Evolutionary conservation across 306 rosid species (phyloP), one percentile per base, ranked within the genome.

Genomic region (Cicer arietinum): DNA sequence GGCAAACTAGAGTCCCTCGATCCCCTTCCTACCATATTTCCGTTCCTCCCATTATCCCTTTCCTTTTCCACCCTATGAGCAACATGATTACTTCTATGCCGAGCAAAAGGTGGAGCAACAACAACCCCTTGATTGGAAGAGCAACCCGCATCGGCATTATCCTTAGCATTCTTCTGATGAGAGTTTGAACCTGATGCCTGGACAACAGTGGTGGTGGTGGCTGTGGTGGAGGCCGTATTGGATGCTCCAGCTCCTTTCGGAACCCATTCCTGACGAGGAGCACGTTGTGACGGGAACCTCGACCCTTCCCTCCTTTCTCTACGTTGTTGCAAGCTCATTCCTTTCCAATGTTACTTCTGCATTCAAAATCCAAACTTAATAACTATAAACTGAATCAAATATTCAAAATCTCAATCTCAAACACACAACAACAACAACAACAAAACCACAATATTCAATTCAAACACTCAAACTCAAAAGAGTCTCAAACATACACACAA

Each of bases 271-370:
- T 81, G 91, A 8, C 89, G 88, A 76, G 84, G 51, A 68, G 66
- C 48, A 58, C 77, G 48, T 43, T 82, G 88, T 47, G 87, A 52
- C 10, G 87, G 82, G 44, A 54, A 46, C 82, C 87, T 85, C 7
- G 89, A 79, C 80, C 93, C 80, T 20, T 85, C 90, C 84, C 90
- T 88, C 7, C 91, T 77, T 66, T 84, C 96, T 72, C 70, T 82
- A 43, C 75, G 67, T 41, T 48, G 62, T 68, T 85, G 85, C 44
- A 58, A 76, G 77, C 88, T 88, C 96, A 89, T 92, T 10, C 77
- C 83, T 66, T 59, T 5, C 41, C 46, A 22, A 78, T 60, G 37
- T 64, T 57, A 70, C 75, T 79, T 13, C 56, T 64, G 76, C 80
- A 45, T 53, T 46, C 73, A 47, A 73, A 77, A 81, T 39, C 30